Evolutionary conservation across 2,329 filamentous ascomycete species (phyloP).

Genomic region (Pseudogymnoascus sp.): DNA sequence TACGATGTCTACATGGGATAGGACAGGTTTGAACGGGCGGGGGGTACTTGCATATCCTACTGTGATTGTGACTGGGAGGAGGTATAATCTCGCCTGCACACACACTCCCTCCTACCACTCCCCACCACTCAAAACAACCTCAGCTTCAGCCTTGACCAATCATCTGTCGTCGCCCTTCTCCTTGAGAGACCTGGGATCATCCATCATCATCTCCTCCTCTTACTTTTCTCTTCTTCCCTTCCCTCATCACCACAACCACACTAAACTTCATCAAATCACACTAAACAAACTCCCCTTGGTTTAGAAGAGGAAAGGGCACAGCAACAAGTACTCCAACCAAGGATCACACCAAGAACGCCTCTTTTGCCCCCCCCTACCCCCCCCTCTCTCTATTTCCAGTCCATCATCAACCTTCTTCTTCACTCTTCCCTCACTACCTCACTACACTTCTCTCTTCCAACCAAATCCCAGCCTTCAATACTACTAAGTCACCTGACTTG

Average conservation of each 20-base stretch:
- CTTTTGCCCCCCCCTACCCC: neutral
- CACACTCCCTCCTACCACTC: neutral
- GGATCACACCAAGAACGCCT: neutral
- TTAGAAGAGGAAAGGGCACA: neutral
- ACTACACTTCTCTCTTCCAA: no score
- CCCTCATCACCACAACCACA: neutral
- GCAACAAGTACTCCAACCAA: neutral
- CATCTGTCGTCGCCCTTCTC: neutral
- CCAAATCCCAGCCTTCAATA: no score
- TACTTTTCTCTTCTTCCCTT: neutral
- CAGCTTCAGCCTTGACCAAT: neutral
- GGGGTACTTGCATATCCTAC: neutral
- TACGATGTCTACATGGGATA: no score
- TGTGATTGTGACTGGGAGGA: neutral
- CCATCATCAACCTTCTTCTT: no score
- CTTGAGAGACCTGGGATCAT: neutral
- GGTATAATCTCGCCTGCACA: neutral
- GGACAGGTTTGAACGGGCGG: neutral
- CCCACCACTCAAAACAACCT: neutral
- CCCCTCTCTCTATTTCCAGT: no score
- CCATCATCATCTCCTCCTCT: neutral
- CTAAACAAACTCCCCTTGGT: neutral
- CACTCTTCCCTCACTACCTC: no score
- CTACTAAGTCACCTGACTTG: neutral
- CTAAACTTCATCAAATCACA: neutral